These are phyloP conservation scores for Talaromyces atroroseus DNA, from an alignment of 2,329 filamentous ascomycete genomes.

Conservation along the genomic window DNA sequence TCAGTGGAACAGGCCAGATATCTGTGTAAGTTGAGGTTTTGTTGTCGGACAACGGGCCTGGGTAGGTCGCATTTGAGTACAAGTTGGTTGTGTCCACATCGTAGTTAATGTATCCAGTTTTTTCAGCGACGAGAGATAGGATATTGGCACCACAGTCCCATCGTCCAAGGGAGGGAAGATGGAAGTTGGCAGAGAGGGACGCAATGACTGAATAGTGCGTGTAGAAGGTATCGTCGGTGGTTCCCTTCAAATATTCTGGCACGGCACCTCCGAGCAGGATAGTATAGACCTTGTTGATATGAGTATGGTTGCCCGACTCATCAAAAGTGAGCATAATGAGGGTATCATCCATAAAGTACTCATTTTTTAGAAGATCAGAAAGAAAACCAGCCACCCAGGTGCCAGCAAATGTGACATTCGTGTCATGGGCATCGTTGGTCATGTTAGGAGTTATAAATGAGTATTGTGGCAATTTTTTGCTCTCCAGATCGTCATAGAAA, in stretches of 20 bases:
- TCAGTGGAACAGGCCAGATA: constrained; percentile 27
- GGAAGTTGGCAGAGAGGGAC: constrained; percentile 64
- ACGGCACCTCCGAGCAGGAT: constrained; percentile 70
- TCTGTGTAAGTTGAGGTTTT: constrained; percentile 23
- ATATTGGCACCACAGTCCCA: constrained; percentile 69
- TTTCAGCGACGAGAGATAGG: constrained; percentile 54
- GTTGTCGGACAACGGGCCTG: constrained; percentile 37
- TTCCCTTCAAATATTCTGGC: constrained; percentile 58
- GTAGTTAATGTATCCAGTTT: constrained; percentile 52
- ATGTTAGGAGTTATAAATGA: constrained; percentile 49
- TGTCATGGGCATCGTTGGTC: constrained; percentile 69
- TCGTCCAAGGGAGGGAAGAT: constrained; percentile 61
- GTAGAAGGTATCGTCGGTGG: constrained; percentile 64
- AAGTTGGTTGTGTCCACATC: constrained; percentile 36
- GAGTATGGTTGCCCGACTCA: constrained; percentile 65
- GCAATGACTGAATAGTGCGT: constrained; percentile 66
- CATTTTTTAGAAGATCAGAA: constrained; percentile 62
- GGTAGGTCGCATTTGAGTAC: constrained; percentile 53
- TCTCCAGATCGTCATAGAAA: constrained; percentile 63
- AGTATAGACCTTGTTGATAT: constrained; percentile 63
- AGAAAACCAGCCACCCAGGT: constrained; percentile 64
- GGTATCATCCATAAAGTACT: constrained; percentile 68
- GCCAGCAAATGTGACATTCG: constrained; percentile 63
- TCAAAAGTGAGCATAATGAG: constrained; percentile 74
- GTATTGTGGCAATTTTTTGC: constrained; percentile 63